Percentiles rank a stretch among this genome's conserved stretches.
These are phyloP conservation scores for Plenodomus lindquistii DNA, from an alignment of 2,329 filamentous ascomycete species.

Conservation along the genomic window DNA sequence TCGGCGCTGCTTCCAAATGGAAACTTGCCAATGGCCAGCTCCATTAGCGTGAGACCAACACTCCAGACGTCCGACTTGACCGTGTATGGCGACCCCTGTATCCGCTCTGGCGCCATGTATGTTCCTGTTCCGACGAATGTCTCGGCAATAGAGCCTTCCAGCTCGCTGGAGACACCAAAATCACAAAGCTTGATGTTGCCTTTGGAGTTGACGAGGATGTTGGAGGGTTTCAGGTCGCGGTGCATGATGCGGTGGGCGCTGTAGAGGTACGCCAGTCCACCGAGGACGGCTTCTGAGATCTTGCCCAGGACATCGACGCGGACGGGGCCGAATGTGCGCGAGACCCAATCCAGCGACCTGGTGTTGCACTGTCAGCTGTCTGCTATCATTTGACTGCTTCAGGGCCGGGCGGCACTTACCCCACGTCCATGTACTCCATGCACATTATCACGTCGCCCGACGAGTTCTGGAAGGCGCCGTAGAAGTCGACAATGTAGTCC, in stretches of 20 bases:
- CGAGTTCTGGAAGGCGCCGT: conserved; percentile 94
- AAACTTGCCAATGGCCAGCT: conserved; percentile 95
- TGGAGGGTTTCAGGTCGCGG: conserved; percentile 97
- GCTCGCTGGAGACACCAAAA: conserved; percentile 97
- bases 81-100: conserved; percentile 94
- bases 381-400: background rate
- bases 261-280: conserved; percentile 93
- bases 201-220: conserved; percentile 92
- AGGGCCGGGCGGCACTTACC: conserved; percentile 63
- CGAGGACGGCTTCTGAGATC: conserved; percentile 93
- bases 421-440: conserved; percentile 99
- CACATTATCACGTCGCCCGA: conserved; percentile 99
- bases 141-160: conserved; percentile 96
- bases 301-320: conserved; percentile 96
- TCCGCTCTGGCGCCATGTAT: conserved; percentile 98
- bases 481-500: conserved; percentile 96
- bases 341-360: conserved; percentile 90
- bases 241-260: conserved; percentile 98
- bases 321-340: conserved; percentile 90
- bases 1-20: conserved; percentile 88
- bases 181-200: conserved; percentile 97
- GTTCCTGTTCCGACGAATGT: conserved; percentile 98
- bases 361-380: conserved; percentile 15
- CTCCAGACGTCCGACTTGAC: conserved; percentile 99
- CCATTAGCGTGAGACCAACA: conserved; percentile 93